Conservation (phyloP, 148 eudicot species). For the Amaranthus cruentus region DNA sequence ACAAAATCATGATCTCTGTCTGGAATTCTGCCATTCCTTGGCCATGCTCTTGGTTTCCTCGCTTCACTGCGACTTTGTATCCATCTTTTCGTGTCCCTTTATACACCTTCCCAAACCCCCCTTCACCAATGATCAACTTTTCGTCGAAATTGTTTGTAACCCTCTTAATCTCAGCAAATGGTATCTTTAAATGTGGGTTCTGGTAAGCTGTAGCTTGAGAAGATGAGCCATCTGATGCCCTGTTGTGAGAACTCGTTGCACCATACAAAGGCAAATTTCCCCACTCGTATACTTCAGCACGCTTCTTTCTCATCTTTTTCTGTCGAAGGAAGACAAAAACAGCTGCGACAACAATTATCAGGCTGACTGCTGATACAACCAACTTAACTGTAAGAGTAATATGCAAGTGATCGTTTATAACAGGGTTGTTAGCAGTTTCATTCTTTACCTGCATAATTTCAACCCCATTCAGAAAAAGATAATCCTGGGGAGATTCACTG, state of each 20-base stretch:
- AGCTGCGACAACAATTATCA: conserved; percentile 6
- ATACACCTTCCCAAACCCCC: conserved; percentile 63
- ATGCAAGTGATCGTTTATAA: not conserved
- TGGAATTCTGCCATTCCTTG: conserved; percentile 52
- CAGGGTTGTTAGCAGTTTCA: conserved; percentile 15
- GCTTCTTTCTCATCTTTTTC: conserved; percentile 18
- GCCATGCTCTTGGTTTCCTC: conserved; percentile 41
- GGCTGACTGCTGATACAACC: conserved; percentile 23
- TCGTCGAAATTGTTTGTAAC: conserved; percentile 45
- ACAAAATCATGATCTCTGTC: conserved; percentile 45
- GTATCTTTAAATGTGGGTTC: conserved; percentile 33
- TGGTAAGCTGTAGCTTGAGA: conserved; percentile 18
- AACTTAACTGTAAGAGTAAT: conserved; percentile 20
- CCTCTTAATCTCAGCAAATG: conserved; percentile 30
- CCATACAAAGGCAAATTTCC: conserved; percentile 15
- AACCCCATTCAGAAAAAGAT: conserved; percentile 37
- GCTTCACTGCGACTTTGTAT: conserved; percentile 47
- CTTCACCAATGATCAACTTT: conserved; percentile 40
- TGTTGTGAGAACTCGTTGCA: conserved; percentile 24
- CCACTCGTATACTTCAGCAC: conserved; percentile 26
- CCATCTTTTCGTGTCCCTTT: conserved; percentile 33
- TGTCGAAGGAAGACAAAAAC: conserved; percentile 10
- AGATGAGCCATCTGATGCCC: conserved; percentile 17
- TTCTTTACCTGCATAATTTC: conserved; percentile 37
- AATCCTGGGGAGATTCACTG: not conserved